These are phyloP conservation scores for Coelastrella sp. DNA, from an alignment of 139 green algal genomes.

Conservation along the genomic window DNA sequence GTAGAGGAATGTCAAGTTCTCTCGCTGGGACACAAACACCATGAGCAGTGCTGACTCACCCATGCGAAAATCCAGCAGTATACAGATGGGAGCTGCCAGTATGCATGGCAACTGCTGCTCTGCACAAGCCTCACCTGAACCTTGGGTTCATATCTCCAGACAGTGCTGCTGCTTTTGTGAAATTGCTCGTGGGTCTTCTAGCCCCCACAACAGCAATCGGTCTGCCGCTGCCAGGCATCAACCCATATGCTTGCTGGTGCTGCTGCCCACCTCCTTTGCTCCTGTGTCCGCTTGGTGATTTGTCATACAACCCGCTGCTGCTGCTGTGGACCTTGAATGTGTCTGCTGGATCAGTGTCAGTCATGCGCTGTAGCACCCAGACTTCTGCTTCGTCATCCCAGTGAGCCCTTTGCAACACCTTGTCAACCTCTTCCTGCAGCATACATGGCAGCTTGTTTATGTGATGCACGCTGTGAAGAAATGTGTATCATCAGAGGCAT, in stretches of 20 bases:
- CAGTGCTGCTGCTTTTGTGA: conserved; percentile 51
- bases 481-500: too few relatives aligned
- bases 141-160: conserved; percentile 80
- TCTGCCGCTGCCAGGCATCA: conserved; percentile 20
- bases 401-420: conserved; percentile 71
- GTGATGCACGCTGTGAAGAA: too few relatives aligned
- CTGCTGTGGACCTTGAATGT: too few relatives aligned
- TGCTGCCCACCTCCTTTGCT: neutral
- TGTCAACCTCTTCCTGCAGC: conserved; percentile 40
- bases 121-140: conserved; percentile 34
- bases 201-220: conserved; percentile 29
- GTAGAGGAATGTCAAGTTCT: neutral
- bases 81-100: neutral
- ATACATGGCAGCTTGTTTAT: neutral
- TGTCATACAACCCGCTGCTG: neutral
- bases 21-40: neutral
- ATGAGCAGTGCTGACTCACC: neutral
- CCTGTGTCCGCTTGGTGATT: neutral
- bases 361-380: conserved; percentile 71
- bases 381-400: conserved; percentile 80
- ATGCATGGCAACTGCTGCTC: neutral
- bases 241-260: neutral
- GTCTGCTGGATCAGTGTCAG: neutral
- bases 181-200: conserved; percentile 55
- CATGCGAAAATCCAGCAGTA: neutral